phyloP scores from a whole-genome alignment of 2,329 filamentous ascomycete species.

The Apiospora aurea region DNA sequence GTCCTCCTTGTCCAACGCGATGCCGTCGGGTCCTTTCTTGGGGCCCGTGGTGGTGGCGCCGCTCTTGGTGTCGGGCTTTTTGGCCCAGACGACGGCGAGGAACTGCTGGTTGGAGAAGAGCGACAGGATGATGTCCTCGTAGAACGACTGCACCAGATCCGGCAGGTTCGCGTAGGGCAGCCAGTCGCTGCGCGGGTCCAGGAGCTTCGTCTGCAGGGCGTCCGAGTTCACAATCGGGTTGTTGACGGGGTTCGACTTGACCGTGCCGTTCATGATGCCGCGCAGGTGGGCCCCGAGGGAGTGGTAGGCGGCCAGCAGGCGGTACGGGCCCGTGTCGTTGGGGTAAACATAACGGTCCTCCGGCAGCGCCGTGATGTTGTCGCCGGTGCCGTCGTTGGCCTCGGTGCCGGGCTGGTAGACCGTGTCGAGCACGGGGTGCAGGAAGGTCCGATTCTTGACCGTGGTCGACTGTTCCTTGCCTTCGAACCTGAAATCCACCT shows the following conservation, averaged over 20 bases:
- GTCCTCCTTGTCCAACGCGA: background rate
- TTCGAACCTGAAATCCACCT: slow-evolving; percentile 43
- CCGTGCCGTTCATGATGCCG: slow-evolving; percentile 42
- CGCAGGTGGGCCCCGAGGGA: slow-evolving; percentile 44
- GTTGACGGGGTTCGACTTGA: slow-evolving; percentile 38
- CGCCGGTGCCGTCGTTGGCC: slow-evolving; percentile 45
- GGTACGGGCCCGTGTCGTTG: slow-evolving; percentile 37
- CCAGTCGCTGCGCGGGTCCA: slow-evolving; percentile 45
- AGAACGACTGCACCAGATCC: slow-evolving; percentile 41
- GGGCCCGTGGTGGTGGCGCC: slow-evolving; percentile 34
- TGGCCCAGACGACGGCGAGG: slow-evolving; percentile 46
- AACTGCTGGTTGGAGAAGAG: slow-evolving; percentile 47
- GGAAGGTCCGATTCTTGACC: slow-evolving; percentile 37
- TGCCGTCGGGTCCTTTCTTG: slow-evolving; percentile 24
- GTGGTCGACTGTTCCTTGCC: slow-evolving; percentile 40
- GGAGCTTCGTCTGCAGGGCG: slow-evolving; percentile 51
- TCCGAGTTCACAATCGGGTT: slow-evolving; percentile 41
- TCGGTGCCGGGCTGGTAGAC: slow-evolving; percentile 37
- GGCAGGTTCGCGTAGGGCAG: slow-evolving; percentile 41
- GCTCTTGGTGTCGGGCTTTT: slow-evolving; percentile 35
- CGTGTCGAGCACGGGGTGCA: slow-evolving; percentile 45
- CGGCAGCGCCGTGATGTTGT: slow-evolving; percentile 44
- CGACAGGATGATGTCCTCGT: slow-evolving; percentile 48
- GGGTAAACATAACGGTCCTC: slow-evolving; percentile 43
- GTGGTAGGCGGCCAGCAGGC: slow-evolving; percentile 45